Evolutionary conservation across 176 grass and related monocot genomes (phyloP).

Genomic region (Ensete glaucum): DNA sequence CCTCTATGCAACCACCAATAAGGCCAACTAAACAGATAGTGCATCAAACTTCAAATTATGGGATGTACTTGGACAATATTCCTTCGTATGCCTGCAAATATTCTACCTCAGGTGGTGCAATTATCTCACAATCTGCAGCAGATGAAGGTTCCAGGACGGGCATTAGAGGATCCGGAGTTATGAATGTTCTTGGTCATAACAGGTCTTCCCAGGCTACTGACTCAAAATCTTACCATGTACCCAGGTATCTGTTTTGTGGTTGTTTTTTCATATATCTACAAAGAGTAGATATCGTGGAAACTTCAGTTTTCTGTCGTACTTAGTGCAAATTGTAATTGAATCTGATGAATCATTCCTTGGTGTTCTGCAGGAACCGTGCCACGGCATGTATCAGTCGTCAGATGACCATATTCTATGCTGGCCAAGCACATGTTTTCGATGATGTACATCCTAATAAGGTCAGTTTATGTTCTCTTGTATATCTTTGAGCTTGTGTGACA

Average conservation of each 20-base stretch:
- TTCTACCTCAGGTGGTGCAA: neutral
- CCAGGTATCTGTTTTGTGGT: too few relatives aligned
- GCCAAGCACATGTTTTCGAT: constrained; percentile 18
- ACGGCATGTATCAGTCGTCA: constrained; percentile 3
- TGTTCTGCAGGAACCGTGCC: neutral
- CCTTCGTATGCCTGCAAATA: constrained; percentile 1
- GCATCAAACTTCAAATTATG: neutral
- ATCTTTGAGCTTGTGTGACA: neutral
- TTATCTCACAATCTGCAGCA: constrained; percentile 13
- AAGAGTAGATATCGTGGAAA: too few relatives aligned
- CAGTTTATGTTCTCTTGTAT: neutral
- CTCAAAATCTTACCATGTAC: too few relatives aligned
- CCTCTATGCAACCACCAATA: constrained; percentile 3
- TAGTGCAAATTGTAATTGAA: too few relatives aligned
- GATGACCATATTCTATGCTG: constrained; percentile 23
- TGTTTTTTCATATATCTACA: too few relatives aligned
- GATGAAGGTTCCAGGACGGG: constrained; percentile 24
- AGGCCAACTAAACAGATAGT: constrained; percentile 1
- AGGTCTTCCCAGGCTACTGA: neutral
- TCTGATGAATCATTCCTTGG: neutral
- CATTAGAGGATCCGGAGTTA: constrained; percentile 12
- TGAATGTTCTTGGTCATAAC: neutral
- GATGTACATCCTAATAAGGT: constrained; percentile 23
- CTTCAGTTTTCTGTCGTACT: too few relatives aligned
- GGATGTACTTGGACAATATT: neutral